Base-by-base conservation (phyloP, 2,329 filamentous ascomycete genomes). In the Fusarium protoensiforme region DNA sequence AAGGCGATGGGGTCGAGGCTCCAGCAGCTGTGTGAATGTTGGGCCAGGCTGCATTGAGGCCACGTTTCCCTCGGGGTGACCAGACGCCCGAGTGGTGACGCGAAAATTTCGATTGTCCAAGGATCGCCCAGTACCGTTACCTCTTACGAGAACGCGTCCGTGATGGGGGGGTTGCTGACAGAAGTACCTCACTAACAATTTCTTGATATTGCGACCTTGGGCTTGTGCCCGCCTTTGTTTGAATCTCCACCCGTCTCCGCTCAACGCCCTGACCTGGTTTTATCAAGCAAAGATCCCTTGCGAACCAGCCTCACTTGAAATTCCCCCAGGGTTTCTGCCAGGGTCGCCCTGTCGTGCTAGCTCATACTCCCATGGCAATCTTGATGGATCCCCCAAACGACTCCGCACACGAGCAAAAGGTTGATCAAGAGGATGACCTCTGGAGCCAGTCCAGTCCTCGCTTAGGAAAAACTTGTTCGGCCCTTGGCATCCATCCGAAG, bases 171-270 rank as follows among this genome's bases (percentile, higher is more conserved):
- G 56, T 51, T 67, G 61, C 73, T 69, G 43, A 46, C 64, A 61
- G 61, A 83, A 75, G 82, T 83, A 83, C 75, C 78, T 51, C 81
- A 69, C 75, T 84, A 84, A 84, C 82, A 83, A 83, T 83, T 82
- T 78, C 56, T 60, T 61, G 43, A 58, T 69, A 54, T 39, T 33
- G 46, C 22, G 33, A 75, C 74, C 64, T 46, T n/a, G 27, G 29
- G 20, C 29, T 53, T 43, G 51, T 39, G 39, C 67, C 65, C 54
- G 48, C 54, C 60, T 46, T 36, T 38, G 59, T 54, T 71, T 65
- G 54, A 61, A 70, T 59, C 48, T 57, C 48, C 61, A 64, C 71
- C 61, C 65, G 67, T 65, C 43, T 61, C 61, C 66, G 57, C 53
- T 59, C 48, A 57, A 64, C 57, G 62, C 62, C 54, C 36, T 36